Conservation (phyloP, 208 protist genomes). For the Acanthamoeba triangularis region DNA sequence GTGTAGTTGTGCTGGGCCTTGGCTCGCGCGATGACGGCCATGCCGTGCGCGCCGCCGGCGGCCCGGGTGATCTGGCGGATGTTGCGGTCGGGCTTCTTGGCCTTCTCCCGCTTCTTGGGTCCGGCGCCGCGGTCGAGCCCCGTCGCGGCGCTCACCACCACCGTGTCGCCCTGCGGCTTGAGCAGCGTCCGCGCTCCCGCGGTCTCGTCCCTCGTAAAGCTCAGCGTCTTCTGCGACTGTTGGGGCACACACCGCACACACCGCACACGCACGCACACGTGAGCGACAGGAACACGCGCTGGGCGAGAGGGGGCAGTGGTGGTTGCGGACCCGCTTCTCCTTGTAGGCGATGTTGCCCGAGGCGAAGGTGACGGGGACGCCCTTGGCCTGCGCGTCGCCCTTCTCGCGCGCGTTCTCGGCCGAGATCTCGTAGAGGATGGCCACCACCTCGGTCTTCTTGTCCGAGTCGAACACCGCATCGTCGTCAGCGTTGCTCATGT, state of each 20-base stretch:
- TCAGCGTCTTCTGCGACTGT: constrained; percentile 46
- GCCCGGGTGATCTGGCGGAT: constrained; percentile 64
- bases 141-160: background rate
- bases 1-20: constrained; percentile 74
- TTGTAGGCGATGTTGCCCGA: constrained; percentile 29
- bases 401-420: constrained; percentile 56
- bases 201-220: constrained; percentile 39
- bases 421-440: constrained; percentile 82
- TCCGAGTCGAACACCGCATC: constrained; percentile 85
- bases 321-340: constrained; percentile 5
- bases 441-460: constrained; percentile 90
- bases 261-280: background rate
- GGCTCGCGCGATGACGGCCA: constrained; percentile 47
- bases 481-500: constrained; percentile 58
- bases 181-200: background rate
- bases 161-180: constrained; percentile 38
- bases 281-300: background rate
- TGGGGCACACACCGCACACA: background rate
- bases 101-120: constrained; percentile 69
- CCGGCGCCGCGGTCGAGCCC: constrained; percentile 46
- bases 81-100: constrained; percentile 48
- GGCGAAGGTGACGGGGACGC: constrained; percentile 54
- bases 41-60: constrained; percentile 46
- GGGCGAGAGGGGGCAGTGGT: too few species aligned
- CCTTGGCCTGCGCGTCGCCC: constrained; percentile 57